Base-by-base conservation (phyloP, 2,329 filamentous ascomycete species). In the Parastagonospora nodorum region DNA sequence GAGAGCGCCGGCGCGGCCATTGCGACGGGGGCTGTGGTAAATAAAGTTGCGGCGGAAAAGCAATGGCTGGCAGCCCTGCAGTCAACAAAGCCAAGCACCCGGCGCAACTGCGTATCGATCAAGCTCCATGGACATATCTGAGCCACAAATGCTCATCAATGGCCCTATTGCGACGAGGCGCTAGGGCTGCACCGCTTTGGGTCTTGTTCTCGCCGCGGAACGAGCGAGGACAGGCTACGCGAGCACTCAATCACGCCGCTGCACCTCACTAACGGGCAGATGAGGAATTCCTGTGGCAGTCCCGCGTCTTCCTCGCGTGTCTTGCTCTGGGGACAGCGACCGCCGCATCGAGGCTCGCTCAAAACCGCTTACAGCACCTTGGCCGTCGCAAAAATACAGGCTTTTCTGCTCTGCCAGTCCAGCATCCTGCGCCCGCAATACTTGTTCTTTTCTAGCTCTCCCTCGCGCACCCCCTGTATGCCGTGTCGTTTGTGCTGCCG, bases 331-430 rank as follows among this genome's bases (percentile, higher is more conserved):
- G 19, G 19, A 24, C 3, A 24, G 19, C 19, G 19, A 24, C 35
- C 5, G 53, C 57, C 57, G 54, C n/a, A 56, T 60, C 29, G 41
- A 50, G 46, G 51, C 45, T 42, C 49, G n/a, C 41, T 50, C 19
- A 45, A 37, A 36, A 12, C 15, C 32, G 30, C 39, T 31, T 37
- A 41, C 16, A 16, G 39, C 27, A 30, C 39, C 27, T 14, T 14
- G 36, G 30, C 30, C 30, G 30, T n/a, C 27, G 9, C 28, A 14
- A 4, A 15, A 48, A 50, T 39, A n/a, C 55, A 55, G 51, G 52
- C 55, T 24, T 24, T 24, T n/a, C n/a, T n/a, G n/a, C n/a, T n/a
- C 55, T 50, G n/a, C 48, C 37, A 10, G 16, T 35, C 47, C 33
- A 35, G 30, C 42, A 36, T 12, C 27, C 30, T 32, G 27, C 12